Base-by-base conservation (phyloP, 1,284 basidiomycete species). In the Ganoderma lingzhi region DNA sequence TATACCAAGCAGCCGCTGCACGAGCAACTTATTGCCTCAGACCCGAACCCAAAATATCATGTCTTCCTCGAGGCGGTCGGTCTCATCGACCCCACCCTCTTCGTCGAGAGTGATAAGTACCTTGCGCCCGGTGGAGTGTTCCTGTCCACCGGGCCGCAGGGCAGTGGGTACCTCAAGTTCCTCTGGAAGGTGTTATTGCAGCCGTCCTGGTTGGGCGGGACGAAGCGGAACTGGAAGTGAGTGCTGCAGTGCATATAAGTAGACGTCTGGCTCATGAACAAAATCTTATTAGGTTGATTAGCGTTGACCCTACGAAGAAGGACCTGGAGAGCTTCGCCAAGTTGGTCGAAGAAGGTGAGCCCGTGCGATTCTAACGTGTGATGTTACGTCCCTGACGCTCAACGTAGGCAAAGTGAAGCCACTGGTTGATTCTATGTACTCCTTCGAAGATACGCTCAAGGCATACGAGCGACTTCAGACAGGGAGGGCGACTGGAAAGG, bases 401-500 rank as follows among this genome's bases (percentile, higher is more conserved):
- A 6, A 1, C 35, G 17, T 67, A 86, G 90, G 88, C 44, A 82
- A 83, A 67, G 75, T 92, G 3, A 87, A 86, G 71, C 84, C 90
- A 0, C 74, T 85, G 0, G 85, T 94, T 8, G 92, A 94, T 77
- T 89, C 87, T 0, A 85, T 88, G 2, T 86, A 82, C 70, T 76
- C 76, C 3, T 92, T 93, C 65, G 84, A 87, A 19, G 88, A 92
- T 35, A 86, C 80, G 0, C 74, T 85, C 53, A 81, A 87, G 70
- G 92, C 90, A 3, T 94, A 90, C 71, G 87, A 88, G 42, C 82
- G 84, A 61, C 75, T 92, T n/a, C 82, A 87, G 81, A 84, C 84
- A 3, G 79, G 81, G 5, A 83, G 86, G 58, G 88, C 90, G 2
- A 86, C 81, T 17, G 93, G 92, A 0, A 93, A 93, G 78, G 84